Evolutionary conservation across 116 monocot species (phyloP), one percentile per base, ranked within the genome.

Genomic region (Trichopus zeylanicus): DNA sequence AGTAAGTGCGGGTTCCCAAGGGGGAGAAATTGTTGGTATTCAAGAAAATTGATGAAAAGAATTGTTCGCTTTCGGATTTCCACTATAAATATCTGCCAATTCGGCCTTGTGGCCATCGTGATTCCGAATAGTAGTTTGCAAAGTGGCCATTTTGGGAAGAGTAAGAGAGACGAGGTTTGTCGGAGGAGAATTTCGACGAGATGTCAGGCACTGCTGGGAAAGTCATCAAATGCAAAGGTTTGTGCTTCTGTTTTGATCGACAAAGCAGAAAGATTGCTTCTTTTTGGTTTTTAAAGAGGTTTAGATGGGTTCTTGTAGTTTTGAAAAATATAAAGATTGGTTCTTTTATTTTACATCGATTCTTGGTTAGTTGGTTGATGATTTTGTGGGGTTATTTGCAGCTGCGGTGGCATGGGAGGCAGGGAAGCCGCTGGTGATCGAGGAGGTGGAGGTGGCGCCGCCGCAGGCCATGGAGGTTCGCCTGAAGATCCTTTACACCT

Each of bases 391-490:
- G 33, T 3, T 12, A 12, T 51, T 38, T 81, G 59, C 65, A 90
- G 90, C 85, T 31, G 85, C 85, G 26, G 81, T 90, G 23, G 76
- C 90, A 29, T 90, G 90, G 90, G 90, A 85, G 55, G 82, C 90
- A 4, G 79, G 82, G 26, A 85, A 90, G 61, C 82, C 90, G 15
- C 65, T 90, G 56, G 73, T 76, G 65, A 82, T 90, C 6, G 82
- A 90, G 56, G 85, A 81, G 71, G 82, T 90, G n/a, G 85, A 90
- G 60, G 85, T 90, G 32, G 82, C 76, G 27, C 85, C 90, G 6
- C 90, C 90, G 9, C 81, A 90, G 64, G 72, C 68, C 5, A 73
- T 70, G 63, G 90, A 90, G 67, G 85, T 82, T 28, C 78, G 90
- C 6, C 30, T 90, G 26, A 90, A 85, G 69, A 82, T 90, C 60